Evolutionary conservation across 495 filamentous ascomycete species (phyloP), one percentile per base, ranked within the genome.

Genomic region (Aspergillus sclerotioniger): DNA sequence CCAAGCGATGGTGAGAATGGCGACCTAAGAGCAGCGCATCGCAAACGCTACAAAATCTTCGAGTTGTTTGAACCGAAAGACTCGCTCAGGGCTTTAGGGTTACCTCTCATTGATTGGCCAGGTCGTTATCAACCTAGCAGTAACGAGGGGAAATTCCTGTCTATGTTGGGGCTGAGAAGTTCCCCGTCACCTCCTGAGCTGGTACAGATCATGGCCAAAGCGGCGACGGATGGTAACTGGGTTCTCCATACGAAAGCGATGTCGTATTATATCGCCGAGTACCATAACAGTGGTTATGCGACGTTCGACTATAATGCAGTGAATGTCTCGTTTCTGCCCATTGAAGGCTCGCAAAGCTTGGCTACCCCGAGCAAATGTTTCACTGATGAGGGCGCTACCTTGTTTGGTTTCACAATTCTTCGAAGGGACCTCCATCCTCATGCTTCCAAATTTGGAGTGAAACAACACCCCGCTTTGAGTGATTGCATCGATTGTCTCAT

Each of bases 71-170:
- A 93, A 60, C 94, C 94, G 7, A 89, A 86, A 43, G 85, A 88
- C 32, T 67, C 78, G 0, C 77, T 94, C 16, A 80, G 90, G 28
- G 73, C 79, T 20, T 76, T 98, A 12, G 77, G 82, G 13, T 71
- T 98, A 13, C 90, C 86, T 1, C 76, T 95, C n/a, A 75, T 98
- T 8, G 88, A 96, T 46, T 96, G 94, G 90, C 87, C 87, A 16
- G 89, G 88, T 0, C 77, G 76, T 43, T 90, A 85, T 67, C 76
- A 82, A 48, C 71, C 76, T 31, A 70, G 67, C 41, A 91, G 84
- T 62, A 66, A 71, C 12, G 92, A 97, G 72, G 90, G 81, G 1
- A 83, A 77, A 39, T 95, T 96, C 53, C 76, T 97, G 6, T 70
- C 71, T 19, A 71, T 72, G 17, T 82, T 97, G 41, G 92, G 92